These are phyloP conservation scores for Kandelia obovata DNA, from an alignment of 345 rosid species.

Conservation along the genomic window DNA sequence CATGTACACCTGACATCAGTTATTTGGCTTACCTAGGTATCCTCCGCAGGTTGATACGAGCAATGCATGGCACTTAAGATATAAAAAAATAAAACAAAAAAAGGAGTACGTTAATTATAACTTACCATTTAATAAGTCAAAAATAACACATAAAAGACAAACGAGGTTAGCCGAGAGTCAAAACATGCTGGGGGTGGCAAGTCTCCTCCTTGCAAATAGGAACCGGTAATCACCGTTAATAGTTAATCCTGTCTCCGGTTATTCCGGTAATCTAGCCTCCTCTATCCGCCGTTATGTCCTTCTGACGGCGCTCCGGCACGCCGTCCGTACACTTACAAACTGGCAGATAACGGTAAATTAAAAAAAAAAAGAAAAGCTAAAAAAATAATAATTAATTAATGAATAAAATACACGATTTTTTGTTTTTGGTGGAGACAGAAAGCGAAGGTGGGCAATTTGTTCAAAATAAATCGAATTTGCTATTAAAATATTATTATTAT, in stretches of 20 bases:
- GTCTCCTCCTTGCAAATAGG: slow-evolving; percentile 22
- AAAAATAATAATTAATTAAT: neutral
- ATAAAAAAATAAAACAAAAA: no score
- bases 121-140: no score
- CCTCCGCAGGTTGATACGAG: no score
- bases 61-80: no score
- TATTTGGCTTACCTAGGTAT: no score
- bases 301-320: neutral
- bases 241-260: slow-evolving; percentile 20
- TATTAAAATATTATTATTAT: no score
- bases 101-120: no score
- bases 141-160: neutral
- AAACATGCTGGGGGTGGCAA: neutral
- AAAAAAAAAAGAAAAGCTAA: neutral
- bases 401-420: no score
- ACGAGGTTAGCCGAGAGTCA: neutral
- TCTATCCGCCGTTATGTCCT: slow-evolving; percentile 21
- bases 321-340: slow-evolving; percentile 17
- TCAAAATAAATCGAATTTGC: neutral
- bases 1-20: no score
- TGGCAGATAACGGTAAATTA: slow-evolving; percentile 17
- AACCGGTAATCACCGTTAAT: slow-evolving; percentile 29
- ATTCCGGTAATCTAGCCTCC: slow-evolving; percentile 15
- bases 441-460: neutral
- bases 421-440: neutral